Evolutionary conservation across 1,284 basidiomycete species (phyloP), one percentile per base, ranked within the genome.

Genomic region (Cystobasidiaceae sp.): DNA sequence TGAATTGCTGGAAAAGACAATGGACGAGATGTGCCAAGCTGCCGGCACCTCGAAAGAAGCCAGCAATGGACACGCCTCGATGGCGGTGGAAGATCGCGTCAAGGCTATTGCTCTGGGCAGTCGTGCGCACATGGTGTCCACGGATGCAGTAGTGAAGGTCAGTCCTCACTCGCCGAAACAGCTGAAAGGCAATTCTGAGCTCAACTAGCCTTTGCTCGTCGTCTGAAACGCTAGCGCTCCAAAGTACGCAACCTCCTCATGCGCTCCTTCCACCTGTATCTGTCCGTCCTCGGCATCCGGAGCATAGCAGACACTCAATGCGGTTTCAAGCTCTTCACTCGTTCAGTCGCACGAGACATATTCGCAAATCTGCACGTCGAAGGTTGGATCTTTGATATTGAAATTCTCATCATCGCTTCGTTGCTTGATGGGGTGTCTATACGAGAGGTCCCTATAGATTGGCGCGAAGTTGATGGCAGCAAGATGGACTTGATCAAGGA

Each of bases 261-360:
- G 93, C 87, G 93, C 72, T 85, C 85, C 11, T 84, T 97, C 67
- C 93, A 96, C 76, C 84, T 85, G 48, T 86, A 90, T 75, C 83
- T 90, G 8, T 84, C 86, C 32, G 82, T 92, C 58, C 84, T 93
- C 39, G 90, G 90, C 34, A 89, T 92, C 3, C 86, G 86, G 4
- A 86, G 90, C 72, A 89, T 96, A 70, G 84, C 87, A 33, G 93
- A 96, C 78, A 97, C 93, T 21, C 93, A 96, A 76, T 96, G 93
- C 75, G 93, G 93, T 39, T 97, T 97, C 84, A 96, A 97, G 78
- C 83, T 93, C 21, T 91, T 91, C 77, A 85, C 90, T 6, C 88
- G 91, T 2, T 75, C 81, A 4, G 86, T 90, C 0, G 90, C 90
- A 7, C 82, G 81, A 50, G 81, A 83, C 60, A 85, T 96, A 64